A percentile compares a stretch with the other conserved stretches of the same genome.
Conservation (phyloP, 257 asterid species). For the Cruciata laevipes region DNA sequence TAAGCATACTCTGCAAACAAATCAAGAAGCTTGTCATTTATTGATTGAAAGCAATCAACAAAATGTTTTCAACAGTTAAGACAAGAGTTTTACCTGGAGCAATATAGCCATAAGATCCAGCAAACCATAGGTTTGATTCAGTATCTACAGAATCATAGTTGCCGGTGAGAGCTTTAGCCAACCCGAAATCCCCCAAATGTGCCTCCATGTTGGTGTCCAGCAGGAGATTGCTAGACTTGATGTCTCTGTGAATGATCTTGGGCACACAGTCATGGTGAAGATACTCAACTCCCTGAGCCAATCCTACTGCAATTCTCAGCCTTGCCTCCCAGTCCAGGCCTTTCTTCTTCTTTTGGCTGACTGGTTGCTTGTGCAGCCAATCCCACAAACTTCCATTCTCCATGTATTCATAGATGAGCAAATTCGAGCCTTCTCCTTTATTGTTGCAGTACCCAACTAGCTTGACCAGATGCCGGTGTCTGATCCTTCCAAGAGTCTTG, state of each 20-base stretch:
- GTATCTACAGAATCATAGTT: constrained; percentile 53
- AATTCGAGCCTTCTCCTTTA: constrained; percentile 48
- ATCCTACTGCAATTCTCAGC: constrained; percentile 72
- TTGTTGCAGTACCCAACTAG: constrained; percentile 73
- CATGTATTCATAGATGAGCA: constrained; percentile 88
- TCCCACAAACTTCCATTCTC: constrained; percentile 93
- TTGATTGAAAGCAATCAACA: neutral
- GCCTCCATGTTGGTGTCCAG: constrained; percentile 82
- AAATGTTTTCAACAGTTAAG: neutral
- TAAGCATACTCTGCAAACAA: constrained; percentile 68
- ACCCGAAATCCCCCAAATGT: constrained; percentile 89
- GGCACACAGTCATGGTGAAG: constrained; percentile 95
- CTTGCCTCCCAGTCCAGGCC: constrained; percentile 68
- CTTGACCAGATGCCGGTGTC: constrained; percentile 82
- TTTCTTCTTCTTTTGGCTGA: constrained; percentile 40
- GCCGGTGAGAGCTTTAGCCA: constrained; percentile 59
- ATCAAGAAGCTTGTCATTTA: neutral
- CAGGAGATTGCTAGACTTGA: constrained; percentile 73
- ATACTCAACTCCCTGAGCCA: constrained; percentile 85
- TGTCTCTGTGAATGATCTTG: constrained; percentile 83
- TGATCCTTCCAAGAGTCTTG: constrained; percentile 76
- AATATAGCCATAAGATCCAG: constrained; percentile 88
- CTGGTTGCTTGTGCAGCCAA: constrained; percentile 61
- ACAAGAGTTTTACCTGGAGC: constrained; percentile 66
- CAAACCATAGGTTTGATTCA: constrained; percentile 72